Conservation (phyloP, 306 rosid genomes). For the Datisca glomerata region DNA sequence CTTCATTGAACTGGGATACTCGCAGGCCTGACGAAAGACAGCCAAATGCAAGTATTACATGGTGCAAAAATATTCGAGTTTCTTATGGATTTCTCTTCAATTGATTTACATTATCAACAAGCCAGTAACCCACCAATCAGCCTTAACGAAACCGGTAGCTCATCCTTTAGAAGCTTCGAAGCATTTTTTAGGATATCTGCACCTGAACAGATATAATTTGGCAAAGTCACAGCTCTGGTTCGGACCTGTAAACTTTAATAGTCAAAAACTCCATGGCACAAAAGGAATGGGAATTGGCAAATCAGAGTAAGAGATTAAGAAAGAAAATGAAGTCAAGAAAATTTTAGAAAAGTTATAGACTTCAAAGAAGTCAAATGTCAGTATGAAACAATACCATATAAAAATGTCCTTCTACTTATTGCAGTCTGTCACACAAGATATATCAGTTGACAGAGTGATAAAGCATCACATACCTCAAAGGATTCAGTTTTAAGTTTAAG, state of each 20-base stretch:
- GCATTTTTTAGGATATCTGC: conserved; percentile 83
- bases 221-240: conserved; percentile 80
- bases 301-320: not conserved
- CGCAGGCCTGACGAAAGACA: conserved; percentile 56
- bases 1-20: conserved; percentile 61
- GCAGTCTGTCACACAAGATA: not conserved
- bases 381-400: not conserved
- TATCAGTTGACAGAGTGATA: conserved; percentile 1
- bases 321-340: not conserved
- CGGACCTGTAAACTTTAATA: conserved; percentile 47
- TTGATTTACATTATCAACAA: no score
- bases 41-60: conserved; percentile 5
- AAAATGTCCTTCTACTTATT: not conserved
- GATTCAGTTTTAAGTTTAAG: conserved; percentile 83
- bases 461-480: conserved; percentile 56
- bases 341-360: no score
- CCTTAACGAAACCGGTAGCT: conserved; percentile 84
- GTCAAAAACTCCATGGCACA: not conserved
- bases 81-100: conserved; percentile 2
- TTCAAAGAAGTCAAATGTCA: conserved; percentile 1
- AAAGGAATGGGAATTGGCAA: not conserved
- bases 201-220: conserved; percentile 42
- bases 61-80: conserved; percentile 12
- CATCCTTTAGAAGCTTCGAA: conserved; percentile 73
- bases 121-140: conserved; percentile 45